phyloP scores from a whole-genome alignment of 441 rosid genomes.

The Melastoma candidum region DNA sequence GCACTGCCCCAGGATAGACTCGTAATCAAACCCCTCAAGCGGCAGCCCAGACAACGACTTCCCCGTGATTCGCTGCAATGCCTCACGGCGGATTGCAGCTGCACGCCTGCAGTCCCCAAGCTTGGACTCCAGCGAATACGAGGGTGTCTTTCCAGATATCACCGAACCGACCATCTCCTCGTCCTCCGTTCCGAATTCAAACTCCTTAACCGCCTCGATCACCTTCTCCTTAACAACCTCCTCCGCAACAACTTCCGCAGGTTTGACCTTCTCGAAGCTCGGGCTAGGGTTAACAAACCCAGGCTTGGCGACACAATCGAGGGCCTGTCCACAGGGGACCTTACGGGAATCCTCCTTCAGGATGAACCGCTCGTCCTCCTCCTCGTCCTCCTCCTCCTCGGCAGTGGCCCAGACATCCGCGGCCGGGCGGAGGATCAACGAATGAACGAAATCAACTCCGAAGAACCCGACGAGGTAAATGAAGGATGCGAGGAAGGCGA shows the following conservation, averaged over 20 bases:
- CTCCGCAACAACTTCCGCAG: too few species aligned
- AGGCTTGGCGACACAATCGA: conserved; percentile 2
- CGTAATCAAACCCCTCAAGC: conserved; percentile 79
- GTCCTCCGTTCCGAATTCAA: too few species aligned
- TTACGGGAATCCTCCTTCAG: conserved; percentile 1
- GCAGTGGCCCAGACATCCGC: conserved; percentile 14
- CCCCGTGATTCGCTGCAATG: conserved; percentile 62
- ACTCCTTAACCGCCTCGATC: conserved; percentile 1
- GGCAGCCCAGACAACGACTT: conserved; percentile 67
- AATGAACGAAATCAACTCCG: conserved; percentile 15
- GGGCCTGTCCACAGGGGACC: conserved; percentile 4
- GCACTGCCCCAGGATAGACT: conserved; percentile 16
- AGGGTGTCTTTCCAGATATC: conserved; percentile 39
- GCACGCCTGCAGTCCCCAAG: conserved; percentile 80
- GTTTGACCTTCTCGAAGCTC: too few species aligned
- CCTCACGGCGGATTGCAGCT: conserved; percentile 60
- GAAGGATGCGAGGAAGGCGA: too few species aligned
- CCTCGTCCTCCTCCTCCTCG: conserved; percentile 12
- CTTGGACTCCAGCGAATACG: conserved; percentile 55
- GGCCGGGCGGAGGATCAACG: conserved; percentile 15
- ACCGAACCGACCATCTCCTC: conserved; percentile 23
- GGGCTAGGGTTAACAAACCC: conserved; percentile 2
- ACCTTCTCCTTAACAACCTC: conserved; percentile 4
- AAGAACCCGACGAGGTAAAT: conserved; percentile 9
- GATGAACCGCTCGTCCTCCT: conserved; percentile 5